Evolutionary conservation across 805 yeast species (phyloP), one percentile per base, ranked within the genome.

Genomic region (Wickerhamiella bombiphila): DNA sequence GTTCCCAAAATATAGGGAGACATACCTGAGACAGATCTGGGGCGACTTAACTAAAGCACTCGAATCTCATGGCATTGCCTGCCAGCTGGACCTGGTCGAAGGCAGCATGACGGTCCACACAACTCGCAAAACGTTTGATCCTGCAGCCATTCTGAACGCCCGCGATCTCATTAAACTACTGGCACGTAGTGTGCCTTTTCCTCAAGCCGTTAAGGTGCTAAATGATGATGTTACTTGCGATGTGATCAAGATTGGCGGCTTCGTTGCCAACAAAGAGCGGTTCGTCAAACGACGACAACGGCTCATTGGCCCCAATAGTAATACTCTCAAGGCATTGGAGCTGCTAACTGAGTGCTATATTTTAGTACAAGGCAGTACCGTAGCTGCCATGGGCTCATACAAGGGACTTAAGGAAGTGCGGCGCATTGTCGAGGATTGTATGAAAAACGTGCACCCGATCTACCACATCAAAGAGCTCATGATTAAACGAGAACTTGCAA

Each of bases 21-120:
- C 70, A 38, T 91, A 91, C 54, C 62, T 91, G 40, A 77, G 83
- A 51, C 76, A 80, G 41, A 72, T 88, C 34, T 91, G 98, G 98
- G 78, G 80, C 36, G 96, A 91, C 45, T 91, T 91, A 8, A 83
- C 96, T 2, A 74, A 70, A 50, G 69, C 88, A 0, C 62, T 91
- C 25, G 81, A 79, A 19, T 68, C 69, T 1, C 45, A 75, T 49
- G 77, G 80, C 40, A 67, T 91, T 32, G 76, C 78, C n/a, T 82
- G 95, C 59, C 76, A 76, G 28, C 64, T 91, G 44, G 83, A 91
- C 59, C 65, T 91, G 45, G 94, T 91, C 20, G 97, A 91, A 56
- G 98, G 98, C 32, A 77, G 95, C 3, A 91, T 91, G 97, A 77
- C 93, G 0, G 98, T 91, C 14, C 81, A 77, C 50, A 91, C 98